Evolutionary conservation across 306 rosid genomes (phyloP).

Genomic region (Begonia masoniana): DNA sequence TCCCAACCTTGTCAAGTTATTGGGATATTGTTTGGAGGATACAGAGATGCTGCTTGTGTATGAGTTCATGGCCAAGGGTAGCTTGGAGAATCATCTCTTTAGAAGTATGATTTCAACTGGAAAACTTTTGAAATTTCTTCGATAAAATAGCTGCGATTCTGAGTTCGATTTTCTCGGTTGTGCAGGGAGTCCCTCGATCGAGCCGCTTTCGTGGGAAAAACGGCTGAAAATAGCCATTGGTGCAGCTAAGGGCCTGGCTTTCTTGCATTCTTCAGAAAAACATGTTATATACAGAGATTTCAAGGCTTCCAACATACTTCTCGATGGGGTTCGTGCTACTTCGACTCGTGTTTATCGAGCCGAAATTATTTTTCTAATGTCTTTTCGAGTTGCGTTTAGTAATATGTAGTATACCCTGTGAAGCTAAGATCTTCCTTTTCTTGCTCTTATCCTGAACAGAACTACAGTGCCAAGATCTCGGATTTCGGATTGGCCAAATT

Average conservation of each 20-base stretch:
- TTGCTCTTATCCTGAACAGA: conserved; percentile 21
- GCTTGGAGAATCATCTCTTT: conserved; percentile 87
- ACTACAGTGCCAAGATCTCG: conserved; percentile 63
- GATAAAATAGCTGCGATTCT: conserved; percentile 1
- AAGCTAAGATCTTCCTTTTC: background rate
- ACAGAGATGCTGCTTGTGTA: conserved; percentile 77
- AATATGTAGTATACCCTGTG: conserved; percentile 1
- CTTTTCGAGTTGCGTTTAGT: background rate
- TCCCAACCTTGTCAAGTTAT: conserved; percentile 70
- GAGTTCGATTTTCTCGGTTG: conserved; percentile 8
- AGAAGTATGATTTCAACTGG: conserved; percentile 38
- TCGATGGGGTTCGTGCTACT: conserved; percentile 53
- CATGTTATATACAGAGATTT: conserved; percentile 82
- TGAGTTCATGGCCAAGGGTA: conserved; percentile 76
- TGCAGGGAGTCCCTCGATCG: conserved; percentile 37
- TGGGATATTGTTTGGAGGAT: conserved; percentile 67
- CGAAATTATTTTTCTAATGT: too few relatives aligned
- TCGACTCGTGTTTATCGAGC: background rate
- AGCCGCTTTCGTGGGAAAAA: conserved; percentile 55
- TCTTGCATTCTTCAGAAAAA: conserved; percentile 60
- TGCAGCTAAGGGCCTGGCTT: conserved; percentile 83
- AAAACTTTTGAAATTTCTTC: background rate
- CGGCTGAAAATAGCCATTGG: conserved; percentile 67
- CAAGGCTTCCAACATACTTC: conserved; percentile 83
- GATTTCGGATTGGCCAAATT: conserved; percentile 88